phyloP scores from a whole-genome alignment of 371 early-diverging fungal genomes.

The Mortierella sp. region DNA sequence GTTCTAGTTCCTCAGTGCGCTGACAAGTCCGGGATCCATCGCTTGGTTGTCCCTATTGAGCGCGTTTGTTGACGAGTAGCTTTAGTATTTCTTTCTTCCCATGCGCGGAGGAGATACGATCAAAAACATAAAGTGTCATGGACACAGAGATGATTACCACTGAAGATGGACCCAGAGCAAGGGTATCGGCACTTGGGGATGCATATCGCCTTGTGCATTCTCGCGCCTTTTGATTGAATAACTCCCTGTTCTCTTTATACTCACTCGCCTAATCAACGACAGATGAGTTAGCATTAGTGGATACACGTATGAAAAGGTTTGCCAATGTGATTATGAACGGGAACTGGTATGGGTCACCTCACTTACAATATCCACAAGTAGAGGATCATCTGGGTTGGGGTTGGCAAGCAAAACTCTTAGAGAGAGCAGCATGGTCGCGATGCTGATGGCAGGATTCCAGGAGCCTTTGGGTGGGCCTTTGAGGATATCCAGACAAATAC shows the following conservation, averaged over 20 bases:
- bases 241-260: conserved; percentile 34
- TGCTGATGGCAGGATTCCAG: conserved; percentile 46
- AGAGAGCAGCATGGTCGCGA: conserved; percentile 35
- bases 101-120: too few relatives aligned
- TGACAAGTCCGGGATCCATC: too few relatives aligned
- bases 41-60: too few relatives aligned
- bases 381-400: conserved; percentile 55
- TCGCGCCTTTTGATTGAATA: conserved; percentile 37
- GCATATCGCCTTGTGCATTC: conserved; percentile 40
- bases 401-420: conserved; percentile 35
- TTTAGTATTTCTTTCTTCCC: too few relatives aligned
- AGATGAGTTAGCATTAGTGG: too few relatives aligned
- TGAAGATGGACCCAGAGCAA: too few relatives aligned
- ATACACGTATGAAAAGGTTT: too few relatives aligned
- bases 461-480: conserved; percentile 37
- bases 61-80: too few relatives aligned
- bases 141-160: conserved; percentile 6
- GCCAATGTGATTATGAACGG: too few relatives aligned
- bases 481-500: conserved; percentile 50
- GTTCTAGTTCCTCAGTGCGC: too few relatives aligned
- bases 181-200: conserved; percentile 1
- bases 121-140: too few relatives aligned
- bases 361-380: conserved; percentile 43
- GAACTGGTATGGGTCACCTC: too few relatives aligned
- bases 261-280: conserved; percentile 37